Conservation (phyloP, 176 grass and related monocot species). For the Zea luxurians region DNA sequence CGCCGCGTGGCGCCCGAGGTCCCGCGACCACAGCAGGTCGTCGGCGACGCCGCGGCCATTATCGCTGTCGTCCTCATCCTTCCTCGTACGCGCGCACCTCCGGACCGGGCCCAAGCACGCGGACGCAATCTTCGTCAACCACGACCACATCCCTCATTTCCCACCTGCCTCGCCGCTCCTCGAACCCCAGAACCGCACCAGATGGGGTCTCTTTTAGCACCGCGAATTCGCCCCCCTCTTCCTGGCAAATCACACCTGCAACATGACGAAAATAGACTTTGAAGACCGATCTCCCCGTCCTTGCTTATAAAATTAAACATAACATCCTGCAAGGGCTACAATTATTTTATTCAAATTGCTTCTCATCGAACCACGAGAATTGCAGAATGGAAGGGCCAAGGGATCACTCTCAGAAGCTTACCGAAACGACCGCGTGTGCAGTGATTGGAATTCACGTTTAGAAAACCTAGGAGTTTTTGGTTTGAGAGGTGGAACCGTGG, state of each 20-base stretch:
- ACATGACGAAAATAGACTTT: background rate
- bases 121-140: conserved; percentile 58
- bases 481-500: background rate
- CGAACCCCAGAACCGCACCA: conserved; percentile 11
- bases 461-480: background rate
- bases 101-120: conserved; percentile 72
- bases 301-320: background rate
- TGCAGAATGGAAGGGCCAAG: background rate
- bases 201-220: background rate
- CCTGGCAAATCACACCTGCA: background rate
- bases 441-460: background rate
- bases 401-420: background rate
- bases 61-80: conserved; percentile 58
- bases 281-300: background rate
- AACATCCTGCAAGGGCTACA: background rate
- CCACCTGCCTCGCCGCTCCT: conserved; percentile 27
- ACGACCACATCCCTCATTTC: conserved; percentile 86
- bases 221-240: background rate
- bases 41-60: conserved; percentile 46
- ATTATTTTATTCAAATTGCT: background rate
- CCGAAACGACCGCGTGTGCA: background rate
- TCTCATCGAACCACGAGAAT: conserved; percentile 11
- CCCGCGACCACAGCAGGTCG: conserved; percentile 69
- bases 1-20: conserved; percentile 64
- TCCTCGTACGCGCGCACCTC: conserved; percentile 64